These are phyloP conservation scores for Nitzschia putrida DNA, from an alignment of 108 stramenopile genomes.

Conservation along the genomic window DNA sequence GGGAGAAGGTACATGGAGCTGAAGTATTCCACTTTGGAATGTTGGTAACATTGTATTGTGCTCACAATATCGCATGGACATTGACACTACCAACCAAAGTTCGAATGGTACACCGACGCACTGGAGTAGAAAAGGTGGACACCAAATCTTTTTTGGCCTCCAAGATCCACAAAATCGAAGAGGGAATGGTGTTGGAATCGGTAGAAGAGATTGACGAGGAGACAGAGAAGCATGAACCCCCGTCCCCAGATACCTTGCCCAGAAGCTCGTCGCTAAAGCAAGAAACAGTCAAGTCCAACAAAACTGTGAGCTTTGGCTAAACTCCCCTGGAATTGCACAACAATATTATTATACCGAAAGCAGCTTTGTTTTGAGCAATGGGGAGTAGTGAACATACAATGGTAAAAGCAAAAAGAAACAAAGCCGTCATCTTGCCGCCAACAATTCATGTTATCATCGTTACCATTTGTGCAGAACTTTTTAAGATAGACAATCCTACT, in stretches of 20 bases:
- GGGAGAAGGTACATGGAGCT: conserved; percentile 20
- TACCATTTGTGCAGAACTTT: too few relatives aligned
- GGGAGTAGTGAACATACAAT: too few relatives aligned
- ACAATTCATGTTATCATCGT: too few relatives aligned
- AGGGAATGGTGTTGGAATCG: neutral
- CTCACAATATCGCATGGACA: conserved; percentile 22
- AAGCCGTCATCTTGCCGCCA: too few relatives aligned
- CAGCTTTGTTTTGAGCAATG: too few relatives aligned
- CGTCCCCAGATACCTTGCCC: neutral
- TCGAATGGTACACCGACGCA: neutral
- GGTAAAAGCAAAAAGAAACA: too few relatives aligned
- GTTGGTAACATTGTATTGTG: conserved; percentile 15
- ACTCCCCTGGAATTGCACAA: too few relatives aligned
- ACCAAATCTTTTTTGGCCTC: neutral
- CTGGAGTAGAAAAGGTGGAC: neutral
- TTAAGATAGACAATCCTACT: too few relatives aligned
- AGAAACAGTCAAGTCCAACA: neutral
- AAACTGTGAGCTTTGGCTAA: conserved; percentile 1
- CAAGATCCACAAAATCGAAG: neutral
- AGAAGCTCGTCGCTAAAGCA: neutral
- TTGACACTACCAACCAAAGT: conserved; percentile 2
- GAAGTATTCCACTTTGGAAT: conserved; percentile 31
- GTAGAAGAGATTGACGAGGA: neutral
- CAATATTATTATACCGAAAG: too few relatives aligned
- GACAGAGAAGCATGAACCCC: neutral